Evolutionary conservation across 2,329 filamentous ascomycete species (phyloP).

Genomic region (Hirsutella thompsonii): DNA sequence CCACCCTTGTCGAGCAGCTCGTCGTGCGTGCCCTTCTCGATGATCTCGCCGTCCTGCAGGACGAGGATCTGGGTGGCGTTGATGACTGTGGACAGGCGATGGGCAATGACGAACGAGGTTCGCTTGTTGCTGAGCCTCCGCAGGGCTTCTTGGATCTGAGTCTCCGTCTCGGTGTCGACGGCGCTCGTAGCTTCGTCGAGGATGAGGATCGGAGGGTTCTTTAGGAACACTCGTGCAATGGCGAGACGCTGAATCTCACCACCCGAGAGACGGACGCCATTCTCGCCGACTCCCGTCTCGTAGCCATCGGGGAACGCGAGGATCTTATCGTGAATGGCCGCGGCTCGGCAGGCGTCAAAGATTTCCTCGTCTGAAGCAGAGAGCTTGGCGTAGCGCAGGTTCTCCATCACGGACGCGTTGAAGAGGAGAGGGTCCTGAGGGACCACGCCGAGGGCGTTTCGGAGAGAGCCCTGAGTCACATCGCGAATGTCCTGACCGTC

Average conservation of each 20-base stretch:
- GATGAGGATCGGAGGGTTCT: slow-evolving; percentile 14
- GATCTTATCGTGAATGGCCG: slow-evolving; percentile 53
- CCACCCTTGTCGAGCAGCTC: slow-evolving; percentile 29
- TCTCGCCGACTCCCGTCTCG: slow-evolving; percentile 31
- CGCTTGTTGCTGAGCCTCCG: slow-evolving; percentile 29
- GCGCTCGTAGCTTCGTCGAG: slow-evolving; percentile 40
- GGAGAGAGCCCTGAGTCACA: slow-evolving; percentile 43
- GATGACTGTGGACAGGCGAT: slow-evolving; percentile 27
- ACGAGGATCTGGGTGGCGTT: slow-evolving; percentile 39
- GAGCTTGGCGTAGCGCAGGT: slow-evolving; percentile 49
- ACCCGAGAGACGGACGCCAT: slow-evolving; percentile 33
- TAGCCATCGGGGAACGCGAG: slow-evolving; percentile 41
- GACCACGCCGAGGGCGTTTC: slow-evolving; percentile 47
- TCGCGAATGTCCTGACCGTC: slow-evolving; percentile 47
- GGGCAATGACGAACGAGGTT: slow-evolving; percentile 40
- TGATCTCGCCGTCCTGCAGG: slow-evolving; percentile 35
- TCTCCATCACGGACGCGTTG: slow-evolving; percentile 51
- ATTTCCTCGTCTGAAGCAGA: slow-evolving; percentile 49
- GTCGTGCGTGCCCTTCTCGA: slow-evolving; percentile 39
- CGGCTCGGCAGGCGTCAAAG: slow-evolving; percentile 45
- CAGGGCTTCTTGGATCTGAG: slow-evolving; percentile 31
- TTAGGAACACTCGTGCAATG: slow-evolving; percentile 25
- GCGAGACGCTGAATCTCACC: slow-evolving; percentile 36
- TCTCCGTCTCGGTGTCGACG: slow-evolving; percentile 31
- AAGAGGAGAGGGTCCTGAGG: slow-evolving; percentile 53